Evolutionary conservation across 768 basidiomycete species (phyloP), one percentile per base, ranked within the genome.

Genomic region (Cubamyces sp.): DNA sequence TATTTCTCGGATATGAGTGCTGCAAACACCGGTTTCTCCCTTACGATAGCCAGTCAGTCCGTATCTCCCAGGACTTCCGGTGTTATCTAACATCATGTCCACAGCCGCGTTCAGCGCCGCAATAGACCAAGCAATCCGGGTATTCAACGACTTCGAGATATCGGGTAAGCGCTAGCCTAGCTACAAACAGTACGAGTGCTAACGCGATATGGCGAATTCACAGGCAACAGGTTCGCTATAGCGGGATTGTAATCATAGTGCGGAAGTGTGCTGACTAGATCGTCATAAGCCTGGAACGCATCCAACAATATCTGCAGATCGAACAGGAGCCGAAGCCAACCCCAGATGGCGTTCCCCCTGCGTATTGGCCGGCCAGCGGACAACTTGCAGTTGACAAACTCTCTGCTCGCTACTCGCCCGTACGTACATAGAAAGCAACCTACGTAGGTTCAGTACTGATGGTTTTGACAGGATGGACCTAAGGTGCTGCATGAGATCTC

Each of bases 401-500:
- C 0, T 75, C 70, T n/a, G 82, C 82, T 7, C 64, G 72, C 11
- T 79, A 80, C 61, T 73, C 71, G 15, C 18, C 34, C 5, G 66
- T 64, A 42, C n/a, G 56, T 30, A 9, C 34, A 5, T 26, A 3
- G n/a, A n/a, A n/a, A n/a, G n/a, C n/a, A n/a, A n/a, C n/a, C 12
- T 7, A 47, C 25, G 14, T 56, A 11, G n/a, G n/a, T 19, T 6
- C 15, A 12, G 16, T 9, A 30, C 45, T 57, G 8, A 57, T 25
- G 3, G 18, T 14, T 2, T 6, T 2, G n/a, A 18, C 58, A 61
- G 58, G 79, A 79, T 50, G 80, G 81, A 2, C 86, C 86, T 1
- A 71, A 77, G n/a, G 85, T 90, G 0, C 76, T 91, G 11, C 78
- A 83, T 40, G 75, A 84, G 53, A 58, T 89, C 18, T 77, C 79